Base-by-base conservation (phyloP, 202 grass and related monocot genomes). In the Cymbopogon flexuosus region DNA sequence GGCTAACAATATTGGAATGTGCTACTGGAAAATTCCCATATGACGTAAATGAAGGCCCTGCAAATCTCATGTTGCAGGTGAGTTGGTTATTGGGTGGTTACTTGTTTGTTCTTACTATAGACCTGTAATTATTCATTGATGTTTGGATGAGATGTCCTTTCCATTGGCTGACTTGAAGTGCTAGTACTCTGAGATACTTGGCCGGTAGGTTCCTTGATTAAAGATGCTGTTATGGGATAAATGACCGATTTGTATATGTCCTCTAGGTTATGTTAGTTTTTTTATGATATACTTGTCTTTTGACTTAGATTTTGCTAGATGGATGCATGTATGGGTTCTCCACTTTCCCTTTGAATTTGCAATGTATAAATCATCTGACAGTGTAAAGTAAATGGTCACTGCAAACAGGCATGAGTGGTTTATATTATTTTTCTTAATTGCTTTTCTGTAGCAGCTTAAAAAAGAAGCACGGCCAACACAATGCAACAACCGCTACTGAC, bases 21-120 rank as follows among this genome's bases (percentile, higher is more conserved):
- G 90, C 85, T 60, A 93, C 90, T 51, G 95, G 95, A 83, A 95
- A 93, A 84, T 98, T 98, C 87, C 92, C 95, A 84, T 98, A 95
- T 72, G 85, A 82, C 5, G 92, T 93, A 82, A 95, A 98, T 78
- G 92, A 91, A 64, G 95, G 95, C n/a, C 86, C 87, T 80, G 95
- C 95, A 19, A 98, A 93, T 87, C 88, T 98, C 19, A 98, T 98
- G 95, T 87, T 98, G 62, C 95, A 98, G 90, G 95, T 95, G 52
- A 79, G 59, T 51, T 73, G 21, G 36, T 70, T 29, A 4, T 62
- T 6, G 19, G 51, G 54, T 54, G 43, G 24, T 12, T 76, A 71
- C 7, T 71, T 62, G 33, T 62, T 62, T 65, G 64, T 75, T 57
- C 65, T 19, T 85, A 79, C 68, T 75, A 58, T 10, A 75, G 34